Evolutionary conservation across 352 stramenopile genomes (phyloP), one percentile per base, ranked within the genome.

Genomic region (Phytopythium vexans): DNA sequence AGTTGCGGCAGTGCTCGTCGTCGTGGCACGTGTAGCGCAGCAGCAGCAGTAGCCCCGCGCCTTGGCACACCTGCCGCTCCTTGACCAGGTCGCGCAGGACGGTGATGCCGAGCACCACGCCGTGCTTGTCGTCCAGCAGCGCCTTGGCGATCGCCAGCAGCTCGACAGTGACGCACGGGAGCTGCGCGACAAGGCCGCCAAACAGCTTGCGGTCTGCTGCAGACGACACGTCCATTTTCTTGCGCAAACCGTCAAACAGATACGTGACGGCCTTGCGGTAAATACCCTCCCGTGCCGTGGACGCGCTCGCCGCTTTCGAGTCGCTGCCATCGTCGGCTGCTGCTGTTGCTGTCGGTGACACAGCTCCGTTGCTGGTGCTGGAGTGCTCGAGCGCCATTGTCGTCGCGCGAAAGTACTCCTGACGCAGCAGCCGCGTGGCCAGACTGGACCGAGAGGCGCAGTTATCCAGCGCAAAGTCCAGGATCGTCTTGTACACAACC

Each of bases 201-300:
- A 91, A 91, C 34, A 89, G 57, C 51, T 93, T 93, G 40, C 82
- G 82, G 52, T 86, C 80, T 7, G 66, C 74, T 7, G 77, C 72
- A 2, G 69, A 75, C 32, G 71, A 81, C 41, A 90, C 11, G 62
- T 88, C 77, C 50, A 88, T 62, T 54, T 68, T 70, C 38, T 68
- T 67, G 9, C 62, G 51, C 21, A 88, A 54, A 0, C 54, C 47
- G 8, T 58, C 54, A 21, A 88, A 80, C 48, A 86, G 83, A 37
- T 90, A 88, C 35, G 62, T 59, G 8, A 82, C 61, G 14, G 65
- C 66, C 40, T 63, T 58, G 12, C 66, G 50, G 41, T 88, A 89
- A 9, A 85, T 42, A 2, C 34, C 36, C 36, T 21, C 34, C 16
- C 39, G 15, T 34, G 1, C 14, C 11, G 35, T 35, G 7, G 35